Base-by-base conservation (phyloP, 2,329 filamentous ascomycete genomes). In the Aspergillus niger region DNA sequence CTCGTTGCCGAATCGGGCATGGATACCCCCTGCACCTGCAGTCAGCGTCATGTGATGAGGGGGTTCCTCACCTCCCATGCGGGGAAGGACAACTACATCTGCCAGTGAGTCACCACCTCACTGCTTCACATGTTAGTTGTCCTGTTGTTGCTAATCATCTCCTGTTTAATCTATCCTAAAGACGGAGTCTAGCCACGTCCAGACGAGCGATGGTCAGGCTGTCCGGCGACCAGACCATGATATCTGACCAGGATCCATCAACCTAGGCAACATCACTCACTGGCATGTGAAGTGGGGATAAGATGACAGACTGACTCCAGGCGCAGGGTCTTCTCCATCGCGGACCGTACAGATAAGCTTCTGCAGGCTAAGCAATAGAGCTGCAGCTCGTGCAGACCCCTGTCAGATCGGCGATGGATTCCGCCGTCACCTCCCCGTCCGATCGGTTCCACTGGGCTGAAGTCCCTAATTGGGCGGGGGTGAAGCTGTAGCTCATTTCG, bases 211-310 rank as follows among this genome's bases (percentile, higher is more conserved):
- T 26, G 7, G 13, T 3, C 47, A 20, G 47, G n/a, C 47, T 28
- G 24, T n/a, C 26, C 22, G 3, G 30, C 10, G 24, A 4, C 26
- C 47, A 30, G 47, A 50, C 15, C 26, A 3, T 50, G n/a, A 50
- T 50, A 50, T 49, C n/a, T 5, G 47, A 8, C n/a, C 15, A 5
- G 10, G 44, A 49, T 11, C 5, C 47, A 50, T 32, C 41, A 17
- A 30, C 47, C 28, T 32, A 50, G 47, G 47, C 26, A 32, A 15
- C 24, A 20, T 28, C 26, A 4, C 13, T n/a, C 15, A 49, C 26
- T 30, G 28, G 8, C 47, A 50, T 32, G 54, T 57, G 54, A 56
- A 49, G 54, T 57, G 54, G 54, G 38, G 54, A 48, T 50, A 32
- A 44, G 20, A 22, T 22, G 47, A 50, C 47, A 20, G 15, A 3